Evolutionary conservation across 2,329 filamentous ascomycete species (phyloP).

Genomic region (Seiridium unicorne): DNA sequence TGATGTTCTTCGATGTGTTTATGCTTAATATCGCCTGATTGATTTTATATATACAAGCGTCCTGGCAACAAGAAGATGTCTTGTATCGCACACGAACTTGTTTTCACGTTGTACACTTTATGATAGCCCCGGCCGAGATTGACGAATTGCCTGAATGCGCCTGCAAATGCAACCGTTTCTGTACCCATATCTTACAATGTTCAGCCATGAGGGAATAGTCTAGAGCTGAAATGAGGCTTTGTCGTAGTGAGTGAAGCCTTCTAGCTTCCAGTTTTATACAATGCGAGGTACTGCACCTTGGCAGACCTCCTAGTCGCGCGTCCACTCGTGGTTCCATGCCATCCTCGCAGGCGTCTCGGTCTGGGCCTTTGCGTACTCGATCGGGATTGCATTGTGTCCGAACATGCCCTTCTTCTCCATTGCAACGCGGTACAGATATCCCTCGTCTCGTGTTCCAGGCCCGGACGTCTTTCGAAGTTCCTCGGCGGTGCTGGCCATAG

Average conservation of each 20-base stretch:
- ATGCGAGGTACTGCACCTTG: not conserved
- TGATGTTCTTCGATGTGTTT: not conserved
- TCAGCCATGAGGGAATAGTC: too few species aligned
- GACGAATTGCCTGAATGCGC: too few species aligned
- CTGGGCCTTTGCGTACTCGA: constrained; percentile 86
- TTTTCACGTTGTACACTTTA: too few species aligned
- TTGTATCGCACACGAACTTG: too few species aligned
- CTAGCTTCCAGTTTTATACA: not conserved
- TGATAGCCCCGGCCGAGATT: too few species aligned
- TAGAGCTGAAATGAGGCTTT: not conserved
- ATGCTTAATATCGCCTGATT: not conserved
- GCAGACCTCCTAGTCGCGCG: constrained; percentile 38
- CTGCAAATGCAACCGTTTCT: too few species aligned
- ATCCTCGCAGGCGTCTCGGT: constrained; percentile 76
- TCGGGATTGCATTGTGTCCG: constrained; percentile 70
- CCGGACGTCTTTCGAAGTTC: constrained; percentile 65
- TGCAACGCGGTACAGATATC: constrained; percentile 79
- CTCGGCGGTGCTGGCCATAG: constrained; percentile 84
- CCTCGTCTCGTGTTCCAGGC: constrained; percentile 57
- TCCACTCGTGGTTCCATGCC: constrained; percentile 96
- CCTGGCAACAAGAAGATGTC: too few species aligned
- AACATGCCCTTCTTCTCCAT: constrained; percentile 91
- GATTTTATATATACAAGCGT: too few species aligned
- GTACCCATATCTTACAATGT: too few species aligned
- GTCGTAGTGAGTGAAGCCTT: not conserved